Evolutionary conservation across 2,329 filamentous ascomycete species (phyloP).

Genomic region (Fusarium domesticum): DNA sequence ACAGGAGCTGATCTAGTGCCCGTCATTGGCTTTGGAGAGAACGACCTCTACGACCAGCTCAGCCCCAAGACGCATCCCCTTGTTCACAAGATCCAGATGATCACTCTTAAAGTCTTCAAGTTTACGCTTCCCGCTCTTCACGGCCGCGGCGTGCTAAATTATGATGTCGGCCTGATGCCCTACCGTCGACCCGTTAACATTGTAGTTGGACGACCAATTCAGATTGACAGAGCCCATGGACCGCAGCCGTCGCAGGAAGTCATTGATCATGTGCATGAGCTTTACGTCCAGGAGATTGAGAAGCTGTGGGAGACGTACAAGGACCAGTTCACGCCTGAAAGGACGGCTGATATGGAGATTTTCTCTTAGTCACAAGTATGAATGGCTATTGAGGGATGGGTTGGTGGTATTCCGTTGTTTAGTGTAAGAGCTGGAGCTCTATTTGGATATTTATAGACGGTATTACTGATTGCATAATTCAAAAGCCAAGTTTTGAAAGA

Average conservation of each 20-base stretch:
- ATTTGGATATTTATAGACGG: background rate
- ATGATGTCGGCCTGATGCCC: constrained; percentile 94
- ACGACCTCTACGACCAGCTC: constrained; percentile 91
- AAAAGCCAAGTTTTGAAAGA: no score
- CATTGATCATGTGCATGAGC: constrained; percentile 73
- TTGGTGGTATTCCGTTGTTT: background rate
- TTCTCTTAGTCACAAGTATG: constrained; percentile 44
- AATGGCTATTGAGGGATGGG: background rate
- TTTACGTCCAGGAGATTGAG: constrained; percentile 74
- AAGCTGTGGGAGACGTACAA: constrained; percentile 76
- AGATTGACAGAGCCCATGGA: constrained; percentile 57
- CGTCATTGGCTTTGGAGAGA: constrained; percentile 90
- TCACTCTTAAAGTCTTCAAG: constrained; percentile 80
- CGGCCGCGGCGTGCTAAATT: constrained; percentile 91
- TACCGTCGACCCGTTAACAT: constrained; percentile 85
- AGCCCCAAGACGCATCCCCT: constrained; percentile 71
- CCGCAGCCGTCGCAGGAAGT: constrained; percentile 67
- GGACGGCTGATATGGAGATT: constrained; percentile 65
- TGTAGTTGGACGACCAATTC: constrained; percentile 81
- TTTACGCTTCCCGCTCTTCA: constrained; percentile 92
- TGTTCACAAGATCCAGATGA: constrained; percentile 77
- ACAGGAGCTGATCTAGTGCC: constrained; percentile 93
- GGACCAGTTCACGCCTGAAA: constrained; percentile 64
- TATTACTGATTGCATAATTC: no score
- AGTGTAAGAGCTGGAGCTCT: background rate